Evolutionary conservation across 2,329 filamentous ascomycete species (phyloP).

Genomic region (Helotiales sp.): DNA sequence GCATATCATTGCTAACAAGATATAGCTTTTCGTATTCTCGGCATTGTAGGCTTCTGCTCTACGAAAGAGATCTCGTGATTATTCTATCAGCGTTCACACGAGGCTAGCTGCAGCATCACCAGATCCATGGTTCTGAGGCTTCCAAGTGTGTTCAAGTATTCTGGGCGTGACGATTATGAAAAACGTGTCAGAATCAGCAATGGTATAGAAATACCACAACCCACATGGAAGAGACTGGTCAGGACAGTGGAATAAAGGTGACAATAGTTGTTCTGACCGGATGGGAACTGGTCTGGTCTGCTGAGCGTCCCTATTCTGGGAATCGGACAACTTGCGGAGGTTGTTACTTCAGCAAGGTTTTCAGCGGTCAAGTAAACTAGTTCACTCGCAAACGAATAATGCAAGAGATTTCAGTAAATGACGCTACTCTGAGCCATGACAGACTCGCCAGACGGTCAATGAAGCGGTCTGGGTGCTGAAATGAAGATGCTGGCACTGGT

Average conservation of each 20-base stretch:
- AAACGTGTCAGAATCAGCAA: conserved; percentile 27
- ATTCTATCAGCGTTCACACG: conserved; percentile 35
- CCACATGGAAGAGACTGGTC: conserved; percentile 14
- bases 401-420: conserved; percentile 29
- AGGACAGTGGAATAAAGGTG: conserved; percentile 20
- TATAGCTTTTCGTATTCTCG: conserved; percentile 75
- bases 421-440: neutral
- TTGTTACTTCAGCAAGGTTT: conserved; percentile 26
- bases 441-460: neutral
- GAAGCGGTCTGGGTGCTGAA: neutral
- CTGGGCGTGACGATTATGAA: conserved; percentile 27
- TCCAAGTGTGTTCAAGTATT: conserved; percentile 25
- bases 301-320: conserved; percentile 12
- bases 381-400: conserved; percentile 34
- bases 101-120: conserved; percentile 29
- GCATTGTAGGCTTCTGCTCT: conserved; percentile 56
- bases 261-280: conserved; percentile 20
- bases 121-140: conserved; percentile 24
- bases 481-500: neutral
- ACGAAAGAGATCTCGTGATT: conserved; percentile 31
- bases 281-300: conserved; percentile 19
- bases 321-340: conserved; percentile 16
- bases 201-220: conserved; percentile 26
- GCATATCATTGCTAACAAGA: neutral
- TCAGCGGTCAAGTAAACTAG: conserved; percentile 32